Evolutionary conservation across 2,329 filamentous ascomycete species (phyloP).

Genomic region (Fusarium neocosmosporiellum): DNA sequence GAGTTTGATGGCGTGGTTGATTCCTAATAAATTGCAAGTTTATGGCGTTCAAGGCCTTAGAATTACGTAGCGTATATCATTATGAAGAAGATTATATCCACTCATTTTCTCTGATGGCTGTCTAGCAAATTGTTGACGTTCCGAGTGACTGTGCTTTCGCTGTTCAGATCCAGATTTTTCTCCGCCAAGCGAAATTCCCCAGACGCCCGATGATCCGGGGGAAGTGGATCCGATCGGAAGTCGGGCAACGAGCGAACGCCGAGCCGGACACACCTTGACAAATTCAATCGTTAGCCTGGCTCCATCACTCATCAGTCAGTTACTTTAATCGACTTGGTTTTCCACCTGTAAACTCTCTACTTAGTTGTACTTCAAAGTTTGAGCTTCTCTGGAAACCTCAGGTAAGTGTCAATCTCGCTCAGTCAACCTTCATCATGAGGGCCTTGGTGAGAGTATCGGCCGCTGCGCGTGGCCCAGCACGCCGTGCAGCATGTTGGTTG

Average conservation of each 20-base stretch:
- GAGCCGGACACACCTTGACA: neutral
- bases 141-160: too few relatives aligned
- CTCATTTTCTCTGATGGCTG: too few relatives aligned
- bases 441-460: slow-evolving; percentile 4
- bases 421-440: slow-evolving; percentile 11
- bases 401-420: slow-evolving; percentile 1
- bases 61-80: too few relatives aligned
- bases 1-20: too few relatives aligned
- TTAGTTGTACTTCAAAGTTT: neutral
- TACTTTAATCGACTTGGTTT: slow-evolving; percentile 1
- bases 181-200: too few relatives aligned
- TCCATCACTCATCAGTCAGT: neutral
- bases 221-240: slow-evolving; percentile 18
- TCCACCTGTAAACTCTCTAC: neutral
- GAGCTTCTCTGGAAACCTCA: neutral
- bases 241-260: neutral
- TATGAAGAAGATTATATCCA: too few relatives aligned
- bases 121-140: too few relatives aligned
- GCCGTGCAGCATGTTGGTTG: slow-evolving; percentile 36
- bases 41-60: too few relatives aligned
- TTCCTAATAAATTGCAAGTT: too few relatives aligned
- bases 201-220: slow-evolving; percentile 11
- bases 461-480: slow-evolving; percentile 14
- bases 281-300: neutral
- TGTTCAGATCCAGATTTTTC: too few relatives aligned